A percentile compares a stretch with the other conserved stretches of the same genome.
These are phyloP conservation scores for Fusarium albosuccineum DNA, from an alignment of 2,329 filamentous ascomycete genomes.

Conservation along the genomic window DNA sequence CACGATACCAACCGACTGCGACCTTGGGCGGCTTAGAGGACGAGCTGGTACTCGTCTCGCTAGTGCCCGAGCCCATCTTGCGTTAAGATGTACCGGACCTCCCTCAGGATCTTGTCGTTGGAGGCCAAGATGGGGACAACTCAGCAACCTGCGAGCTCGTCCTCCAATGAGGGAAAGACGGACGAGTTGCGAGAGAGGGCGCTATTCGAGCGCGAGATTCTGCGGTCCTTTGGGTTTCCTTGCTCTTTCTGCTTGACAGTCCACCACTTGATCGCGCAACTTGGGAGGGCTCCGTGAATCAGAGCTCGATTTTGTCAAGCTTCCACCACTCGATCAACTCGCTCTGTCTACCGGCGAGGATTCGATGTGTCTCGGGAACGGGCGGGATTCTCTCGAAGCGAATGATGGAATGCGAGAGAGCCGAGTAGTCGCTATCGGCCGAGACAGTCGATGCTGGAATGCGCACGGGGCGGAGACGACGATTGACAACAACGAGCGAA, in stretches of 20 bases:
- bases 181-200: slow-evolving; percentile 31
- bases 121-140: slow-evolving; percentile 29
- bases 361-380: slow-evolving; percentile 36
- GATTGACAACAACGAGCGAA: slow-evolving; percentile 45
- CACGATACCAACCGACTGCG: slow-evolving; percentile 64
- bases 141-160: slow-evolving; percentile 39
- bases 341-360: background rate
- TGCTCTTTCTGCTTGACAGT: slow-evolving; percentile 26
- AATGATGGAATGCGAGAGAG: slow-evolving; percentile 42
- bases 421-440: slow-evolving; percentile 28
- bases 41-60: slow-evolving; percentile 45
- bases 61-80: slow-evolving; percentile 45
- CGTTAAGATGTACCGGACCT: slow-evolving; percentile 34
- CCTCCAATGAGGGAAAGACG: slow-evolving; percentile 44
- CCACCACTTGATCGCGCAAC: slow-evolving; percentile 17
- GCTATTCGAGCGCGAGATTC: slow-evolving; percentile 18
- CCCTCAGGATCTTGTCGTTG: slow-evolving; percentile 24
- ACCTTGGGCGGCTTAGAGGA: slow-evolving; percentile 53
- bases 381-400: slow-evolving; percentile 15
- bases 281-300: slow-evolving; percentile 8
- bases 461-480: slow-evolving; percentile 33
- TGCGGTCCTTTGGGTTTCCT: slow-evolving; percentile 18
- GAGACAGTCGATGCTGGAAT: slow-evolving; percentile 40
- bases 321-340: slow-evolving; percentile 26
- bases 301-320: slow-evolving; percentile 4